Evolutionary conservation across 352 stramenopile species (phyloP).

Genomic region (Saprolegnia diclina): DNA sequence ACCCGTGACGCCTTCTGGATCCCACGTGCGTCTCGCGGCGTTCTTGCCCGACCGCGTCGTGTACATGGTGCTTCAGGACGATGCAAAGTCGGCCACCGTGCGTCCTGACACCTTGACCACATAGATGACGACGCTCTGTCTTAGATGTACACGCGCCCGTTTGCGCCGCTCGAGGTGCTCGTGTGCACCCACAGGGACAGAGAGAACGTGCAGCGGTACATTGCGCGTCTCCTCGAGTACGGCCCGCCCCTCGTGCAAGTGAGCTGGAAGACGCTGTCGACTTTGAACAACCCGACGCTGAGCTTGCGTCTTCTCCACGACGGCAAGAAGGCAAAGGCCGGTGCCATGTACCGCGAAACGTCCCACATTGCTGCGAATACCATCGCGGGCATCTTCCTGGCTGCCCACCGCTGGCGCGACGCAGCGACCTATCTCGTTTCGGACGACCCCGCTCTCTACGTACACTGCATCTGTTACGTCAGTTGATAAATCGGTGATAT

Average conservation of each 20-base stretch:
- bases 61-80: background rate
- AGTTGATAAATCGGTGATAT: too few species aligned
- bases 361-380: constrained; percentile 6
- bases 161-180: constrained; percentile 11
- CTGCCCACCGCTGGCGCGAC: constrained; percentile 15
- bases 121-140: background rate
- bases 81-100: background rate
- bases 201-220: background rate
- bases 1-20: background rate
- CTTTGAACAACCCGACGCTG: background rate
- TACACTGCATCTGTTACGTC: too few species aligned
- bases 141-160: constrained; percentile 24
- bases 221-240: constrained; percentile 13
- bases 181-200: background rate
- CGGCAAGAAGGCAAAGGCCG: background rate
- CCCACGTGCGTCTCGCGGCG: background rate
- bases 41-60: constrained; percentile 19
- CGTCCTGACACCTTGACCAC: background rate
- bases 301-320: background rate
- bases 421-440: background rate
- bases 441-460: constrained; percentile 19
- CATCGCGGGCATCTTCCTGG: background rate
- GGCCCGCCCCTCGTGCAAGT: background rate
- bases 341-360: constrained; percentile 7
- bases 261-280: background rate